phyloP scores from a whole-genome alignment of 2,329 filamentous ascomycete species.

The Beauveria pseudobassiana region DNA sequence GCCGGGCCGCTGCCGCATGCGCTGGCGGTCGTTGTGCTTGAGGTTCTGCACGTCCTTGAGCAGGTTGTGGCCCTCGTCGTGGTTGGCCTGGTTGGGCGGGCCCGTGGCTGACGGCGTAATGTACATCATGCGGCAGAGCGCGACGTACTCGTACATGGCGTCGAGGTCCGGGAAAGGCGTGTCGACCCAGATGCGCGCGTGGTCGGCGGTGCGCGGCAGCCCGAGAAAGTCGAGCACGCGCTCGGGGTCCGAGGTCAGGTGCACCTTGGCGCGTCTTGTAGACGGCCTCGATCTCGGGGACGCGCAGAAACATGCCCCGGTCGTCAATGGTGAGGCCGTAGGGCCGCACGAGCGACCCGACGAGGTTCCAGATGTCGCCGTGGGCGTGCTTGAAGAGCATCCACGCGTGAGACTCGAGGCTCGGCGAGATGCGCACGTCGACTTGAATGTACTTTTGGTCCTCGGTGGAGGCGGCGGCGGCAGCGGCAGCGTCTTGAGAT shows the following conservation, averaged over 20 bases:
- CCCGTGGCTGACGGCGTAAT: constrained; percentile 23
- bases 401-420: constrained; percentile 46
- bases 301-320: constrained; percentile 54
- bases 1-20: constrained; percentile 46
- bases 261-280: constrained; percentile 51
- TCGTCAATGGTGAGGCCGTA: constrained; percentile 62
- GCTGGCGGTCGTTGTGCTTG: constrained; percentile 49
- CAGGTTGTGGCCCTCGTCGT: constrained; percentile 6
- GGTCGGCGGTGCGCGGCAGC: constrained; percentile 33
- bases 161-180: constrained; percentile 46
- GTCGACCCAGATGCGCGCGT: constrained; percentile 32
- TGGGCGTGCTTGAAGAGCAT: constrained; percentile 61
- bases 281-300: constrained; percentile 57
- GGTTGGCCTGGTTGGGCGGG: neutral
- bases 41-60: constrained; percentile 28
- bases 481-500: neutral
- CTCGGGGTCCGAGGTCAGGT: constrained; percentile 50
- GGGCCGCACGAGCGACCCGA: constrained; percentile 56
- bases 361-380: constrained; percentile 60
- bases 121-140: constrained; percentile 51
- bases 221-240: constrained; percentile 56
- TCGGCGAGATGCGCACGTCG: constrained; percentile 52
- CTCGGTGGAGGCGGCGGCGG: neutral
- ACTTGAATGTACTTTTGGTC: constrained; percentile 52
- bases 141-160: constrained; percentile 56